Evolutionary conservation across 306 rosid species (phyloP), one percentile per base, ranked within the genome.

Genomic region (Elaeagnus macrophylla): DNA sequence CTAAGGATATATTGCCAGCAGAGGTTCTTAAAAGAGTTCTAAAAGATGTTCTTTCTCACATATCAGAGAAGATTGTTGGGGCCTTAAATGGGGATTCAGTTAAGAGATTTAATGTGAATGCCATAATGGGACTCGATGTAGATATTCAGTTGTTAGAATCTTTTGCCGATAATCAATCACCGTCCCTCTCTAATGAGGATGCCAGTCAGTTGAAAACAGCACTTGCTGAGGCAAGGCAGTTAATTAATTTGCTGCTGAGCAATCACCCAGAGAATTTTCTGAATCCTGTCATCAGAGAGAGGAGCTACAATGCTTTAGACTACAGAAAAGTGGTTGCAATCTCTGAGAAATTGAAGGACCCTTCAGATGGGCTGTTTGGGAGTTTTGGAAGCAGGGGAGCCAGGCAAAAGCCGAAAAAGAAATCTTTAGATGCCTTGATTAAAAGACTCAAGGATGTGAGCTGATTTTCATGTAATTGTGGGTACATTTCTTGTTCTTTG

Each of bases 281-380:
- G 68, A 87, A 93, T 68, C 77, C 99, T 16, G 99, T 93, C 58
- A 93, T 93, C 65, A 79, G 99, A 68, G 99, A 87, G 79, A 83
- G 95, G 75, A 87, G 95, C 70, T 93, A 84, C 81, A 65, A 74
- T 64, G 60, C 80, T 54, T 71, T 91, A 71, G 99, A 93, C 73
- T 62, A 80, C 83, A 75, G 81, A 83, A 93, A 80, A 82, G 89
- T 93, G 25, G 65, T 84, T 60, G 55, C 74, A 35, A 75, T 93
- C 75, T 84, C 96, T 49, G 96, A 93, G 60, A 87, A 93, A 63
- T 72, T 93, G 67, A 84, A 72, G 77, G 99, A 93, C 74, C 76
- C 93, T 67, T 84, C 99, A 0, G 99, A 91, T 39, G 75, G 99
- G 67, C 81, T 84, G 44, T 93, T 93, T 51, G 96, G 96, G 60